phyloP scores from a whole-genome alignment of 208 protist genomes.

The Trypanosoma mega region DNA sequence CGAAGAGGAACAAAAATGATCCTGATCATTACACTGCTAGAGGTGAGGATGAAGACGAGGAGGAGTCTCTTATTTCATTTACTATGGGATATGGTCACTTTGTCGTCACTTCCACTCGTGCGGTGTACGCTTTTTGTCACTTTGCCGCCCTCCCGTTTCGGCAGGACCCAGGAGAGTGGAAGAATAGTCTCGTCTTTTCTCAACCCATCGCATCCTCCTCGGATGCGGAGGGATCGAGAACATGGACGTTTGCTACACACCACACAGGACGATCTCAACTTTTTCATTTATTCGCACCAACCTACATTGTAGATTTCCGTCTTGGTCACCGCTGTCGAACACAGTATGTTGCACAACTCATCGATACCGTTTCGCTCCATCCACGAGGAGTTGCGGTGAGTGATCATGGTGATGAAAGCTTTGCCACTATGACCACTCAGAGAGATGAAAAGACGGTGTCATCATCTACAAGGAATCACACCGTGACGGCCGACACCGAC shows the following conservation, averaged over 20 bases:
- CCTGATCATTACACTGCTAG: too few relatives aligned
- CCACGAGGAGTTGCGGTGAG: too few relatives aligned
- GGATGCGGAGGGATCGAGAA: neutral
- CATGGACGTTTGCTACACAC: conserved; percentile 10
- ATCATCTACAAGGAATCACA: too few relatives aligned
- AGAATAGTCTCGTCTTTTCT: conserved; percentile 22
- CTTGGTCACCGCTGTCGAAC: conserved; percentile 3
- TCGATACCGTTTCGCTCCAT: too few relatives aligned
- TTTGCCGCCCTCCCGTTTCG: conserved; percentile 33
- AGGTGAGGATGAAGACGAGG: neutral
- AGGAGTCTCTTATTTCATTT: conserved; percentile 26
- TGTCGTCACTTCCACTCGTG: conserved; percentile 30
- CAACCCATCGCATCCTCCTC: neutral
- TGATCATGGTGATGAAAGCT: too few relatives aligned
- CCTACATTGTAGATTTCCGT: conserved; percentile 6
- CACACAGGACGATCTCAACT: conserved; percentile 3
- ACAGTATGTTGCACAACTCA: conserved; percentile 16
- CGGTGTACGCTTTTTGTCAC: conserved; percentile 40
- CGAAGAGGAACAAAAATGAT: too few relatives aligned
- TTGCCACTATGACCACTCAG: too few relatives aligned
- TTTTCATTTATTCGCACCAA: conserved; percentile 18
- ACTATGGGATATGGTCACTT: conserved; percentile 39
- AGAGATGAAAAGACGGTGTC: too few relatives aligned
- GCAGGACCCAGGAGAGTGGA: conserved; percentile 22
- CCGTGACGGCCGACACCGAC: too few relatives aligned